phyloP scores from a whole-genome alignment of 2,329 filamentous ascomycete genomes.

The Pseudogymnoascus sp. region DNA sequence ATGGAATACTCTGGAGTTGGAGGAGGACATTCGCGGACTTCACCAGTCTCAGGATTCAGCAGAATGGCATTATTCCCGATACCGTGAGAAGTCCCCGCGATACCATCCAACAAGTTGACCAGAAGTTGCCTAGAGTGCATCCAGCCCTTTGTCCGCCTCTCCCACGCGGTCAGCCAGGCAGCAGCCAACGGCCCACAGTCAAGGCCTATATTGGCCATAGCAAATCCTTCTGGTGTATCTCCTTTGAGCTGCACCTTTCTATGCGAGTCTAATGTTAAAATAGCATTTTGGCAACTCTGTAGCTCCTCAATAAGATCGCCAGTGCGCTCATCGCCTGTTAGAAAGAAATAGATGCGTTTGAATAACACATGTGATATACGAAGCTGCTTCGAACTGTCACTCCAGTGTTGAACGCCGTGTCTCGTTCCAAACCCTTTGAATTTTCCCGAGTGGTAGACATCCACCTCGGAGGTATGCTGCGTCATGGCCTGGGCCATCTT shows the following conservation, averaged over 20 bases:
- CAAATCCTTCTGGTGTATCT: background rate
- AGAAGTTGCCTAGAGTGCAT: background rate
- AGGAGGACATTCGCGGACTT: constrained; percentile 1
- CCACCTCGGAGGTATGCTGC: constrained; percentile 52
- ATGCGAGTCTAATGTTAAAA: constrained; percentile 7
- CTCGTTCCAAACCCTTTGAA: constrained; percentile 54
- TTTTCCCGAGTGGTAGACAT: constrained; percentile 51
- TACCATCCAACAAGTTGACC: background rate
- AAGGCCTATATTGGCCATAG: constrained; percentile 8
- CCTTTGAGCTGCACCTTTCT: constrained; percentile 4
- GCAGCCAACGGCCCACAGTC: constrained; percentile 7
- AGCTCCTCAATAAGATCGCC: constrained; percentile 46
- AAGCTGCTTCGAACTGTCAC: constrained; percentile 53
- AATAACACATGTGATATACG: constrained; percentile 52
- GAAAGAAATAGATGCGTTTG: constrained; percentile 27
- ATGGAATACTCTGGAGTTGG: background rate
- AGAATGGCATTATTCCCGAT: constrained; percentile 8
- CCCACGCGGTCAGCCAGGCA: constrained; percentile 6
- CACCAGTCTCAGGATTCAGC: constrained; percentile 1
- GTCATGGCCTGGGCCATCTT: constrained; percentile 51
- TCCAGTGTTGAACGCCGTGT: constrained; percentile 55
- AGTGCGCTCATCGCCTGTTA: constrained; percentile 32
- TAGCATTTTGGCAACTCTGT: background rate
- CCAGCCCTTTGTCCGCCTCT: constrained; percentile 9
- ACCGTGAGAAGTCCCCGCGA: background rate